Conservation (phyloP, 169 alveolate species). For the Plasmodium adleri region DNA sequence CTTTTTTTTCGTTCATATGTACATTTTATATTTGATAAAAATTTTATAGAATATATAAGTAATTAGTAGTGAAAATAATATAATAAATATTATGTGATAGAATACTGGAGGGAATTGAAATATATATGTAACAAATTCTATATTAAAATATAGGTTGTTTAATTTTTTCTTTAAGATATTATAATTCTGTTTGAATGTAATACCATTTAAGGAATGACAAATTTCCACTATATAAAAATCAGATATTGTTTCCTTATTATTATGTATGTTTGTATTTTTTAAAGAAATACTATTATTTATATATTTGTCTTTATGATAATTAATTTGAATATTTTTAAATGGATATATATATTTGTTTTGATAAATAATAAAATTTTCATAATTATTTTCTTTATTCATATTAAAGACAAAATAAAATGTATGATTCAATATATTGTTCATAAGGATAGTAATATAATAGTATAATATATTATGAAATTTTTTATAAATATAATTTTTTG, state of each 20-base stretch:
- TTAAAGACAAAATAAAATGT: conserved; percentile 48
- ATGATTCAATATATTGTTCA: conserved; percentile 54
- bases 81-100: conserved; percentile 34
- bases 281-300: neutral
- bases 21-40: conserved; percentile 55
- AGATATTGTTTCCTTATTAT: conserved; percentile 3
- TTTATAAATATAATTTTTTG: conserved; percentile 6
- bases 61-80: conserved; percentile 30
- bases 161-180: conserved; percentile 24
- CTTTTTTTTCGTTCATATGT: conserved; percentile 12
- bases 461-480: conserved; percentile 5
- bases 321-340: neutral
- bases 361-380: conserved; percentile 40
- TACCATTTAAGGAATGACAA: conserved; percentile 66
- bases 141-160: conserved; percentile 55
- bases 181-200: conserved; percentile 61
- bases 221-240: conserved; percentile 62
- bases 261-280: neutral
- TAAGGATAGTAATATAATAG: conserved; percentile 34
- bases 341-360: conserved; percentile 63
- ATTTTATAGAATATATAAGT: conserved; percentile 55
- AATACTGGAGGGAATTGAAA: conserved; percentile 68
- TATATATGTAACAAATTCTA: conserved; percentile 65
- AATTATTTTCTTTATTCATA: neutral
- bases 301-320: too few species aligned